Base-by-base conservation (phyloP, 1,284 basidiomycete species). In the Ceratobasidium sp. region DNA sequence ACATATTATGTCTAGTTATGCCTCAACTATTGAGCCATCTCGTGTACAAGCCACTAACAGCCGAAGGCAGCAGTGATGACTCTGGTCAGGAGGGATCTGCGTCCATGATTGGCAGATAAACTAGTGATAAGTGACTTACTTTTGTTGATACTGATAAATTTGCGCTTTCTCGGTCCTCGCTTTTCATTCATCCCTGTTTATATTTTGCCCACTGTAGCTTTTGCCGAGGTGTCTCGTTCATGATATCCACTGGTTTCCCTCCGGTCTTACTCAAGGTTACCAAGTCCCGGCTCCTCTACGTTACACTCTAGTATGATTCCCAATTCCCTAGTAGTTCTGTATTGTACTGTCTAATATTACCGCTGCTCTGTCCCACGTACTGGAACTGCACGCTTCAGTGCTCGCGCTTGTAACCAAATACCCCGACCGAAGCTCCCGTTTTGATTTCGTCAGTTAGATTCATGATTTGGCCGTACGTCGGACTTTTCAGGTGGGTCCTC, bases 21-120 rank as follows among this genome's bases (percentile, higher is more conserved):
- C 88, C 88, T 0, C 77, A 83, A 52, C 89, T 90, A 72, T 83
- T 85, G 0, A 81, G 84, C 60, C 85, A 85, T 71, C 79, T 90
- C n/a, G 88, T 88, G 72, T 88, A 86, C 75, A 84, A 82, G 67
- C 82, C 85, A n/a, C 6, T 34, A 3, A 35, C 49, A 32, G 34
- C 68, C 13, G 70, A 71, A 45, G 70, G 65, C 12, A 42, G 45
- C 35, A 67, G 45, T 13, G 67, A 68, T n/a, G 70, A 71, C 15
- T 52, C 32, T 17, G 56, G 56, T 6, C 45, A 55, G 22, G 60
- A 65, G 35, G 60, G 47, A 22, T 15, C 53, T 35, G n/a, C n/a
- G 10, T 7, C 10, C 20, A 22, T 47, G 10, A 20, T 35, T 17
- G 20, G 50, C 20, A 15, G 60, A 49, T 29, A 38, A 65, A 17